phyloP scores from a whole-genome alignment of 495 filamentous ascomycete species.

The Xylaria longipes region DNA sequence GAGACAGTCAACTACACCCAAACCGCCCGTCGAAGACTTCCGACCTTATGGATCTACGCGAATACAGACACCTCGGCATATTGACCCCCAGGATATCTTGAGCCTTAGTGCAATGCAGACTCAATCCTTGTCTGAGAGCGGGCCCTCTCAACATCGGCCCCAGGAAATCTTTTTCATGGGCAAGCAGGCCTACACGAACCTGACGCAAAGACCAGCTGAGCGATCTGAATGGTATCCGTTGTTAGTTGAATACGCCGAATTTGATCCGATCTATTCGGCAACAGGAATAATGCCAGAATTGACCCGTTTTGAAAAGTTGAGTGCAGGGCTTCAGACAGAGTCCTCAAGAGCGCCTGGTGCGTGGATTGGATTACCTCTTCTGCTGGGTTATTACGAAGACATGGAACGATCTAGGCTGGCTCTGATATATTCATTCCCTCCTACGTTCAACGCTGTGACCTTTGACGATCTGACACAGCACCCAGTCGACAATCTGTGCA shows the following conservation, averaged over 20 bases:
- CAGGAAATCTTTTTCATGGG: conserved; percentile 63
- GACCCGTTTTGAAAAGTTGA: conserved; percentile 68
- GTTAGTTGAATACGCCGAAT: conserved; percentile 70
- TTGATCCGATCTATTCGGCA: conserved; percentile 66
- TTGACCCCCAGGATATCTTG: conserved; percentile 54
- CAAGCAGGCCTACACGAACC: conserved; percentile 52
- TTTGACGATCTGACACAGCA: conserved; percentile 57
- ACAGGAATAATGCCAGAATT: conserved; percentile 69
- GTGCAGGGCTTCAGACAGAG: conserved; percentile 61
- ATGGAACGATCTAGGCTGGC: conserved; percentile 77
- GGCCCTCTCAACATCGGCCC: conserved; percentile 29
- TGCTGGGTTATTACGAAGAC: conserved; percentile 88
- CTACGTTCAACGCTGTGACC: conserved; percentile 64
- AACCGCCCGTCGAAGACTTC: conserved; percentile 48
- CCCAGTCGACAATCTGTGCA: conserved; percentile 57
- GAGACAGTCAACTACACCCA: conserved; percentile 34
- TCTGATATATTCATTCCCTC: conserved; percentile 82
- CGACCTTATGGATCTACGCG: conserved; percentile 60
- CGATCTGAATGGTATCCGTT: conserved; percentile 59
- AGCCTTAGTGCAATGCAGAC: conserved; percentile 51
- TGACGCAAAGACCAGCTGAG: conserved; percentile 40
- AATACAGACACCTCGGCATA: conserved; percentile 60
- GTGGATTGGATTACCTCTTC: conserved; percentile 62
- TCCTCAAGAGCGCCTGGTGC: conserved; percentile 64
- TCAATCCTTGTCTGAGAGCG: conserved; percentile 47